Evolutionary conservation across 108 stramenopile genomes (phyloP), one percentile per base, ranked within the genome.

Genomic region (Schizochytrium sp.): DNA sequence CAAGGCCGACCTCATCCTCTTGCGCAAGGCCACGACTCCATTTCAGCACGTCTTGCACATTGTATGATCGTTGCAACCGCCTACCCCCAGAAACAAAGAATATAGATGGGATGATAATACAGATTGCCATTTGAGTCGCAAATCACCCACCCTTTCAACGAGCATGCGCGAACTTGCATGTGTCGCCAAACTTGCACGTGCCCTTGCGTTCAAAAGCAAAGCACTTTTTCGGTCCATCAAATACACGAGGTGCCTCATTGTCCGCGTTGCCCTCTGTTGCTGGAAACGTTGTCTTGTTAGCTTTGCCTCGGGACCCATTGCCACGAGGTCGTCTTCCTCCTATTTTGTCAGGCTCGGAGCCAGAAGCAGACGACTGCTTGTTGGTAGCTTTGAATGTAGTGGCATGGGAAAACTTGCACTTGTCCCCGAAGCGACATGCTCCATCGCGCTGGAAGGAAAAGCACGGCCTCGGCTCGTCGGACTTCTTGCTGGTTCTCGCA

Each of bases 21-120:
- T 83, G n/a, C 45, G 51, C 25, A 47, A 53, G 51, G 76, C 76
- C 3, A 69, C 63, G 0, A 83, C 51, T 12, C 76, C 76, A 45
- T 83, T 83, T 83, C 45, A 47, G 28, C 76, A 83, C 51, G 51
- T 83, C 10, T 23, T 83, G 76, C 76, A 83, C 51, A 83, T 83
- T 83, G 63, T 69, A 69, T 69, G 25, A 23, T 10, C 25, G 25
- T 0, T 16, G 55, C 55, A 16, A 57, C 34, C 34, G 34, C 0
- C 34, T 2, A 34, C 34, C n/a, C n/a, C n/a, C n/a, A 34, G 34
- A 34, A 34, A 34, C 34, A 34, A 34, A 34, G 34, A 34, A 34
- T 2, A 34, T 34, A 34, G 34, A 34, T 34, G 34, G 34, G 34
- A 34, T 34, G 34, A 34, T 34, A 34, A 34, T 34, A 34, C 34